These are phyloP conservation scores for Tetradesmus lagerheimii DNA, from an alignment of 139 green algal species.

Conservation along the genomic window DNA sequence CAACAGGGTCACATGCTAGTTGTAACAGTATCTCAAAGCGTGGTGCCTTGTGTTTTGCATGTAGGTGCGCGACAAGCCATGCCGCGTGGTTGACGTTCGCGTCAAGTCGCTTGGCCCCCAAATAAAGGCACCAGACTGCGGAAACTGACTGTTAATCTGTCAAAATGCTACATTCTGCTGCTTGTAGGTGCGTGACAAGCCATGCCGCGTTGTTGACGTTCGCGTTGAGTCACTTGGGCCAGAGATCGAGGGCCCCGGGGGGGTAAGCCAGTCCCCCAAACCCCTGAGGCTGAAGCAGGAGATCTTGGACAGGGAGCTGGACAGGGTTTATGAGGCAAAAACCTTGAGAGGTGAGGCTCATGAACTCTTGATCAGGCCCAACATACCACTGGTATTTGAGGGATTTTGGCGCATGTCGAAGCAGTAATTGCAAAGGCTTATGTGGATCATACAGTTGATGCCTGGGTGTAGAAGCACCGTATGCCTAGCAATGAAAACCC, in stretches of 20 bases:
- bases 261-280: neutral
- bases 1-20: too few species aligned
- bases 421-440: neutral
- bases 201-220: slow-evolving; percentile 18
- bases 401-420: too few species aligned
- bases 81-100: too few species aligned
- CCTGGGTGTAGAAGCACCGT: too few species aligned
- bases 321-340: slow-evolving; percentile 56
- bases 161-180: neutral
- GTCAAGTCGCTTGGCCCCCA: neutral
- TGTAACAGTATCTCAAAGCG: too few species aligned
- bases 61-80: neutral
- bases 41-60: too few species aligned
- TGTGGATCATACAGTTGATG: too few species aligned
- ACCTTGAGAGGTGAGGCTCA: slow-evolving; percentile 46
- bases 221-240: slow-evolving; percentile 2
- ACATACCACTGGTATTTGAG: too few species aligned
- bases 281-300: slow-evolving; percentile 53
- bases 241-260: neutral
- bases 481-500: neutral
- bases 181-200: slow-evolving; percentile 38
- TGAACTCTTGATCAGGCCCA: too few species aligned
- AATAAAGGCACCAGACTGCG: too few species aligned
- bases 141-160: neutral
- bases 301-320: slow-evolving; percentile 59